Conservation (phyloP, 2,329 filamentous ascomycete genomes). For the Aphanocladium album region DNA sequence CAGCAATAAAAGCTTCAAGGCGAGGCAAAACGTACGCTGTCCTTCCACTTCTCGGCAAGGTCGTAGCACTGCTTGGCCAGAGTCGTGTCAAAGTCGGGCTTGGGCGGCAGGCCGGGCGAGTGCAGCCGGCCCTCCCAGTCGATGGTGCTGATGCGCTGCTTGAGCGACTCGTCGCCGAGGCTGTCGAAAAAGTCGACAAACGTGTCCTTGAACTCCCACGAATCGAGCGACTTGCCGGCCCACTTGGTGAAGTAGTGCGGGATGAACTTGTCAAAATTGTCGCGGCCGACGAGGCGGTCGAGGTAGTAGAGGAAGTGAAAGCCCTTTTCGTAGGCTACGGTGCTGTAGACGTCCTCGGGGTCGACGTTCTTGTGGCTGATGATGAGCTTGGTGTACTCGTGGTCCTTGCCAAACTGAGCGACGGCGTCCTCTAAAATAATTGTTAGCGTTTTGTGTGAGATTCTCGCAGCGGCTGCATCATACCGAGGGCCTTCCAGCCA, state of each 20-base stretch:
- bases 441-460: slow-evolving; percentile 11
- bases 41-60: slow-evolving; percentile 77
- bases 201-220: slow-evolving; percentile 87
- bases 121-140: slow-evolving; percentile 93
- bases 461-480: slow-evolving; percentile 13
- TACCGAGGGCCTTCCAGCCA: slow-evolving; percentile 81
- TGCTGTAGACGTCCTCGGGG: slow-evolving; percentile 92
- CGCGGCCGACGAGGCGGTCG: slow-evolving; percentile 75
- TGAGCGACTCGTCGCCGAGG: slow-evolving; percentile 56
- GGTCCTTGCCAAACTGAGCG: slow-evolving; percentile 70
- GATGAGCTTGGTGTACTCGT: slow-evolving; percentile 90
- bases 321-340: slow-evolving; percentile 91
- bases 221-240: slow-evolving; percentile 82
- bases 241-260: slow-evolving; percentile 88
- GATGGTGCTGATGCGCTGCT: slow-evolving; percentile 63
- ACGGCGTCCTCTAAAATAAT: slow-evolving; percentile 63
- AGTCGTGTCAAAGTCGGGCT: slow-evolving; percentile 84
- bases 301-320: slow-evolving; percentile 92
- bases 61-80: slow-evolving; percentile 81
- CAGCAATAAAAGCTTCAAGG: neutral
- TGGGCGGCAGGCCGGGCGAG: slow-evolving; percentile 79
- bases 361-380: slow-evolving; percentile 84
- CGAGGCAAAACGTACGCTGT: slow-evolving; percentile 39
- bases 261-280: slow-evolving; percentile 93
- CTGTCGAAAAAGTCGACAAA: slow-evolving; percentile 77